Percentiles rank a stretch among this genome's conserved stretches.
Conservation (phyloP, 805 yeast species). For the Ogataea wickerhamii region DNA sequence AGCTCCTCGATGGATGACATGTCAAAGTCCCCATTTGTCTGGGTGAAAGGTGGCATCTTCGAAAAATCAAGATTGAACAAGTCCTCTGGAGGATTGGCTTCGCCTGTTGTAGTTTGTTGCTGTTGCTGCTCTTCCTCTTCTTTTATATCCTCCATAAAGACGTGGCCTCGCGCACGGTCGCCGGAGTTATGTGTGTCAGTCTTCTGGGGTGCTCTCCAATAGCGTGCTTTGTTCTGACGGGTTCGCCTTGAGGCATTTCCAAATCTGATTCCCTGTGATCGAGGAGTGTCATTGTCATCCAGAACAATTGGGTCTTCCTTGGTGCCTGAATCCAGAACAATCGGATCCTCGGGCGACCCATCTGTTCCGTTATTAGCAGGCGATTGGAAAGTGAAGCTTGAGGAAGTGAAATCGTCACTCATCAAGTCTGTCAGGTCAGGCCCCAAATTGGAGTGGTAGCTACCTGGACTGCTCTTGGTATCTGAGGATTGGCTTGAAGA, state of each 20-base stretch:
- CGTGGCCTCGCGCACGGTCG: not conserved
- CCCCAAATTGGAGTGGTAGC: not conserved
- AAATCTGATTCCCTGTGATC: not conserved
- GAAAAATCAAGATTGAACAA: constrained; percentile 11
- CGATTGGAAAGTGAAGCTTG: not conserved
- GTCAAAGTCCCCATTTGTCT: constrained; percentile 29
- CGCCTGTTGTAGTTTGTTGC: not conserved
- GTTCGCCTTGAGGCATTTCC: not conserved
- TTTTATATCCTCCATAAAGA: not conserved
- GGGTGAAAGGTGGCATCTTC: constrained; percentile 29
- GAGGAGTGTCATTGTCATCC: constrained; percentile 16
- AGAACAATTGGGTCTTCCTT: constrained; percentile 30
- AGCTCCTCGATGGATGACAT: constrained; percentile 24
- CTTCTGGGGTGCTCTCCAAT: not conserved
- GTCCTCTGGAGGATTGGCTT: not conserved
- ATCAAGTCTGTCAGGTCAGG: constrained; percentile 5
- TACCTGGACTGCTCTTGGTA: constrained; percentile 1
- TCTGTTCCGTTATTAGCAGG: constrained; percentile 8
- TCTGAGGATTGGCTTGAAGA: not conserved
- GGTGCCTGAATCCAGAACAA: constrained; percentile 26
- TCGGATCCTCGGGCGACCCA: constrained; percentile 25
- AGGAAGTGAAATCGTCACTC: constrained; percentile 7
- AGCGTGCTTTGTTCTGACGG: constrained; percentile 1
- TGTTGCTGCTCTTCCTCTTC: not conserved
- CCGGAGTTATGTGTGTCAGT: not conserved